Base-by-base conservation (phyloP, 305 asterid species). In the Solanum hybrid region DNA sequence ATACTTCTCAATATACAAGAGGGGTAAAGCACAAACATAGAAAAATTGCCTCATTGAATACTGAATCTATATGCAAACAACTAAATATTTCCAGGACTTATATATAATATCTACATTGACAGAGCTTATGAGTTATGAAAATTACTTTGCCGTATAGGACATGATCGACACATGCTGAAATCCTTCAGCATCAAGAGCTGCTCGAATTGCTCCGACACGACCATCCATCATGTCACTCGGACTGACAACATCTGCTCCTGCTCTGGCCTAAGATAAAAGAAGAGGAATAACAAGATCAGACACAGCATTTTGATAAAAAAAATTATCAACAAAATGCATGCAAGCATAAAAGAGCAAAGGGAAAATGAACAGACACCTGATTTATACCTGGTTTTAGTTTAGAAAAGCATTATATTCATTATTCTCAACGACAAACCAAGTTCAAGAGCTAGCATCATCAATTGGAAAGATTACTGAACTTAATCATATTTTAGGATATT, bases 181-280 rank as follows among this genome's bases (percentile, higher is more conserved):
- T 77, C 99, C 98, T 91, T 96, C 98, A 75, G 97, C 96, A 92
- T 97, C 99, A 81, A 97, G 98, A 89, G 99, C 98, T 31, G 95
- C 91, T 79, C 99, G 94, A 92, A 97, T 96, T 38, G 98, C 99
- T 89, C 99, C 99, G 22, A 97, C 96, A 89, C 98, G 99, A 65
- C 99, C 99, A 79, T 97, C 99, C 99, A 97, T 97, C 99, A 96
- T 97, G 92, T 97, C 99, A 93, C 99, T 97, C 4, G 99, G 99
- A 91, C 99, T 96, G 36, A 97, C 94, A 45, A 97, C 98, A 94
- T 97, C 99, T 17, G 99, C 99, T 87, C 99, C 99, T 91, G 99
- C 99, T 94, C 95, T 92, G 78, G 99, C 99, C 99, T 97, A 27
- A 86, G 72, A 22, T 87, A 81, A 41, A 90, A n/a, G 72, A 89